These are phyloP conservation scores for Cyclotella baltica DNA, from an alignment of 108 stramenopile genomes.

Conservation along the genomic window DNA sequence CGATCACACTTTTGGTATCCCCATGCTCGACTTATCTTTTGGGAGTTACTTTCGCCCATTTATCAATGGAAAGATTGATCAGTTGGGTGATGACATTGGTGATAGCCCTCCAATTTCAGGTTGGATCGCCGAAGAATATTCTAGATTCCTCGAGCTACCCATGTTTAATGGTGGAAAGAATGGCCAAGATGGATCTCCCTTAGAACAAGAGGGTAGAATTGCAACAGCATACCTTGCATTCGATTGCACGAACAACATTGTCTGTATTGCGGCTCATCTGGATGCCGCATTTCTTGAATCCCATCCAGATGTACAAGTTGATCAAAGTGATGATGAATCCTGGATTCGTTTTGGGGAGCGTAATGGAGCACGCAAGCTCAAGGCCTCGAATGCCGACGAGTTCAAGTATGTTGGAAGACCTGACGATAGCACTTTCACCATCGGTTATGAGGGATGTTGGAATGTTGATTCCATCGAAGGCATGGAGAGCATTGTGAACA, in stretches of 20 bases:
- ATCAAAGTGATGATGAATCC: not conserved
- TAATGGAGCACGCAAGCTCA: not conserved
- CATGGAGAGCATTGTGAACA: conserved; percentile 1
- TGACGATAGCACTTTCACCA: not conserved
- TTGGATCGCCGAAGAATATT: not conserved
- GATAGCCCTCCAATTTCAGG: not conserved
- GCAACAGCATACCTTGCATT: conserved; percentile 11
- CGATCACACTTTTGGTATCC: conserved; percentile 1
- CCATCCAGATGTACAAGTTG: not conserved
- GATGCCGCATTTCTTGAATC: not conserved
- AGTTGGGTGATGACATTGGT: conserved; percentile 6
- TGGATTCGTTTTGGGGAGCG: conserved; percentile 15
- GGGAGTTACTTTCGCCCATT: not conserved
- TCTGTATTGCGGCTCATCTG: conserved; percentile 11
- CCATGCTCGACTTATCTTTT: not conserved
- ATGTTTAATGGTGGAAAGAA: conserved; percentile 19
- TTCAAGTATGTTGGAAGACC: not conserved
- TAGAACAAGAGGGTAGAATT: not conserved
- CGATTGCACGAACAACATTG: not conserved
- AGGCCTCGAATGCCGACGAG: not conserved
- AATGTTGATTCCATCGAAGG: not conserved
- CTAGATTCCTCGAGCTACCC: not conserved
- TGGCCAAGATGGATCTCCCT: not conserved
- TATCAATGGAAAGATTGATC: conserved; percentile 9
- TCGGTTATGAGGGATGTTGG: conserved; percentile 24